phyloP scores from a whole-genome alignment of 306 rosid genomes.

The Fragaria vesca region DNA sequence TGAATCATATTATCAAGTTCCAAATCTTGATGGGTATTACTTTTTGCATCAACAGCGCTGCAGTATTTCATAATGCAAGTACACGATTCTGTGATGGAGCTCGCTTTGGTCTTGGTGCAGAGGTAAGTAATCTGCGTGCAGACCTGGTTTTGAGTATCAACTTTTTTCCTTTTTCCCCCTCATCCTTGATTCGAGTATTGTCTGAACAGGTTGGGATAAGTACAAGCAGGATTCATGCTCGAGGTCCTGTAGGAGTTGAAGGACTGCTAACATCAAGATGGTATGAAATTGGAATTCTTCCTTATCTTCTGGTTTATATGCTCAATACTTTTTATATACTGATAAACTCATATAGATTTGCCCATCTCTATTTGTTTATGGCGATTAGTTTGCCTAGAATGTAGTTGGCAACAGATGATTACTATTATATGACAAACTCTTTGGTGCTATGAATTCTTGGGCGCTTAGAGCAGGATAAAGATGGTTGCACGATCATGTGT shows the following conservation, averaged over 20 bases:
- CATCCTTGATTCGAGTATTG: slow-evolving; percentile 16
- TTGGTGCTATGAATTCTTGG: not conserved
- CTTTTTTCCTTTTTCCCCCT: slow-evolving; percentile 8
- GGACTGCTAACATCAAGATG: slow-evolving; percentile 83
- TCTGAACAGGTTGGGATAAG: slow-evolving; percentile 72
- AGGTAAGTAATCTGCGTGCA: slow-evolving; percentile 41
- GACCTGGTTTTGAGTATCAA: not conserved
- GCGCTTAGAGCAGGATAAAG: not conserved
- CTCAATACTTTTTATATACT: not conserved
- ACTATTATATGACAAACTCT: not conserved
- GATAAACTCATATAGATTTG: not conserved
- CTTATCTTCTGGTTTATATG: not conserved
- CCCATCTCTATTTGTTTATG: not conserved
- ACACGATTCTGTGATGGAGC: slow-evolving; percentile 75
- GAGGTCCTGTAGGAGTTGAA: slow-evolving; percentile 99
- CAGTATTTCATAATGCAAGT: slow-evolving; percentile 83
- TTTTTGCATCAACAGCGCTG: slow-evolving; percentile 57
- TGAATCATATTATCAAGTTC: slow-evolving; percentile 1
- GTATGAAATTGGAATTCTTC: slow-evolving; percentile 37
- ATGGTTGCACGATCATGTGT: not conserved
- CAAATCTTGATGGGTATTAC: slow-evolving; percentile 11
- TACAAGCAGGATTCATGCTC: slow-evolving; percentile 73
- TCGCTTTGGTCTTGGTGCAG: slow-evolving; percentile 81
- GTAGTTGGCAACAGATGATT: not conserved
- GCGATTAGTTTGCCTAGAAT: not conserved